These are phyloP conservation scores for Rutstroemia sydowiana DNA, from an alignment of 2,329 filamentous ascomycete species.

Conservation along the genomic window DNA sequence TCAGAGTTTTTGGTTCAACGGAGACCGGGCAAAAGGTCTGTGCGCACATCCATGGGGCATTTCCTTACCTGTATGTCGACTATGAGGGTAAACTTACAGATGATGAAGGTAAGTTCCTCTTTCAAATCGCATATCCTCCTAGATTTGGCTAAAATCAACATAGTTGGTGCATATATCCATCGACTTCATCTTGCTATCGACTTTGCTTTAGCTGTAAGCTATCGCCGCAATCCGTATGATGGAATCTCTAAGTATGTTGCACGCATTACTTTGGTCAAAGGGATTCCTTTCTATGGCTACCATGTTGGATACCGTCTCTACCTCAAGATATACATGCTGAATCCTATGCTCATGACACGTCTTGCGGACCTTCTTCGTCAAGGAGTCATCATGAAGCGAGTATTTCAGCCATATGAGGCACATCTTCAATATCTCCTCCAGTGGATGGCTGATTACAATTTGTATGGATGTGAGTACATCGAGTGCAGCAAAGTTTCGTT, in stretches of 20 bases:
- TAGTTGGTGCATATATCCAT: conserved; percentile 70
- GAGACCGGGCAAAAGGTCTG: conserved; percentile 95
- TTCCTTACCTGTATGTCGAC: conserved; percentile 91
- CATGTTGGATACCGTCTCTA: conserved; percentile 87
- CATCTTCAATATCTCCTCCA: conserved; percentile 89
- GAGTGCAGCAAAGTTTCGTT: conserved; percentile 65
- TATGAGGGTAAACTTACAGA: conserved; percentile 63
- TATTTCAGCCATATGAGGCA: conserved; percentile 87
- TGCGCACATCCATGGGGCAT: conserved; percentile 89
- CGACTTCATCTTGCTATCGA: conserved; percentile 82
- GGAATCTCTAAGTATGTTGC: conserved; percentile 70
- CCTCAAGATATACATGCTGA: conserved; percentile 91
- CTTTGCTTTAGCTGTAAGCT: conserved; percentile 79
- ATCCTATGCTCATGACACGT: conserved; percentile 78
- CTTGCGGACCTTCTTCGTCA: conserved; percentile 81
- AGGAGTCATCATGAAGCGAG: conserved; percentile 75
- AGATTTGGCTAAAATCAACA: conserved; percentile 12
- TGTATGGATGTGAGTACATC: conserved; percentile 89
- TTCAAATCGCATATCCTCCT: not conserved
- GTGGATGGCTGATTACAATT: conserved; percentile 97
- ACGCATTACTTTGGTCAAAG: conserved; percentile 86
- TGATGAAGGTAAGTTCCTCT: conserved; percentile 56
- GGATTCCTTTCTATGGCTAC: conserved; percentile 92
- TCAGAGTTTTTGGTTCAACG: conserved; percentile 86
- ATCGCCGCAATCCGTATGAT: conserved; percentile 66